Percentiles rank a stretch among this genome's conserved stretches.
phyloP scores from a whole-genome alignment of 768 basidiomycete species.

The Hemileccinum rubropunctum region DNA sequence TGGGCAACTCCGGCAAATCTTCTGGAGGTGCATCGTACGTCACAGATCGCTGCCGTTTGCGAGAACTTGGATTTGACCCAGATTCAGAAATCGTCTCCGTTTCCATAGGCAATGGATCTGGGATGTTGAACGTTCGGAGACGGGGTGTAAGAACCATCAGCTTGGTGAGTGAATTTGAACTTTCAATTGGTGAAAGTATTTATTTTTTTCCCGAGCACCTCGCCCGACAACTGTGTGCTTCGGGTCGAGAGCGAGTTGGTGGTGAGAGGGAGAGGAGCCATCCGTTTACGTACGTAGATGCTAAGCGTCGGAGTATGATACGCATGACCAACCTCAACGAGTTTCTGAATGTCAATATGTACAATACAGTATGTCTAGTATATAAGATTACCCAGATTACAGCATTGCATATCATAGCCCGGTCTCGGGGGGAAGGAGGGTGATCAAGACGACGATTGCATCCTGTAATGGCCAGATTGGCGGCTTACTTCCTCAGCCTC shows the following conservation, averaged over 20 bases:
- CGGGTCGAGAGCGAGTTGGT: slow-evolving; percentile 12
- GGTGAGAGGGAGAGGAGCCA: slow-evolving; percentile 29
- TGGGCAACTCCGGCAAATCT: slow-evolving; percentile 45
- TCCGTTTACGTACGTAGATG: slow-evolving; percentile 21
- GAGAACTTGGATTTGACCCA: slow-evolving; percentile 22
- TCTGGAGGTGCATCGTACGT: slow-evolving; percentile 27
- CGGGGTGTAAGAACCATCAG: slow-evolving; percentile 36
- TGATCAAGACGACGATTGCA: slow-evolving; percentile 4
- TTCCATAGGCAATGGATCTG: slow-evolving; percentile 34
- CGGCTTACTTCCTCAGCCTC: slow-evolving; percentile 4
- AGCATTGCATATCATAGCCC: slow-evolving; percentile 10
- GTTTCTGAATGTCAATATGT: background rate
- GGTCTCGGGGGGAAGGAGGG: background rate
- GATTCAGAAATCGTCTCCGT: slow-evolving; percentile 26
- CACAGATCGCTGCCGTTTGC: slow-evolving; percentile 39
- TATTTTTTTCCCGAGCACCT: slow-evolving; percentile 16
- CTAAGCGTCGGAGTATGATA: slow-evolving; percentile 14
- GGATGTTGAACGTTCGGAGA: slow-evolving; percentile 34
- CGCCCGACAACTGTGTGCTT: slow-evolving; percentile 14
- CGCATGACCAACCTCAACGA: background rate
- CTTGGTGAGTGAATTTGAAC: slow-evolving; percentile 10
- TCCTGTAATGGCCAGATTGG: background rate
- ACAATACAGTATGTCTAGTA: slow-evolving; percentile 9
- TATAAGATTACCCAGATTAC: slow-evolving; percentile 11
- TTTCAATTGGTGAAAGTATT: slow-evolving; percentile 15